Conservation (phyloP, 2,329 filamentous ascomycete species). For the Anthostomella pinea region DNA sequence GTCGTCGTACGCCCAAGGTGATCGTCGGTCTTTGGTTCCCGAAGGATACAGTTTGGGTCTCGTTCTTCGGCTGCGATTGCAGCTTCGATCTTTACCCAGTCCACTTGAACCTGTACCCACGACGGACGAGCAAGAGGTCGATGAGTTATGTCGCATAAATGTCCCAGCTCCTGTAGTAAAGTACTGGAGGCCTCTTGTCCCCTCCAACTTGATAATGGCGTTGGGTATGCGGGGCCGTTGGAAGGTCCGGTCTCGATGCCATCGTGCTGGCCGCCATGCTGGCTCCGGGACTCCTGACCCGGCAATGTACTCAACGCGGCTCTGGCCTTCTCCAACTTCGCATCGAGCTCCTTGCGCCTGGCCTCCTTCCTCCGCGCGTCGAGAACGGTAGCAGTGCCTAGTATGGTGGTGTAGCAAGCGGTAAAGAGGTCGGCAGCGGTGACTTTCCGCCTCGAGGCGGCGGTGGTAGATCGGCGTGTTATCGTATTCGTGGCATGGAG, state of each 20-base stretch:
- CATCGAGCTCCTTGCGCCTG: conserved; percentile 59
- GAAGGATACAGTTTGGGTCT: conserved; percentile 11
- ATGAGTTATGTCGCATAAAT: conserved; percentile 17
- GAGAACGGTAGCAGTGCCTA: conserved; percentile 61
- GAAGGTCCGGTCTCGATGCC: not conserved
- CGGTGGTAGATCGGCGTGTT: conserved; percentile 49
- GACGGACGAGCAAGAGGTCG: conserved; percentile 13
- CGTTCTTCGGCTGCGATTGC: conserved; percentile 24
- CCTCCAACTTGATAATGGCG: not conserved
- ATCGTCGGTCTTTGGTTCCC: conserved; percentile 17
- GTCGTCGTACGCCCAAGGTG: conserved; percentile 17
- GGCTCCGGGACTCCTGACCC: conserved; percentile 24
- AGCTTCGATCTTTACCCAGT: conserved; percentile 28
- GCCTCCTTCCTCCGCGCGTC: conserved; percentile 60
- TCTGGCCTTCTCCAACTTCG: conserved; percentile 54
- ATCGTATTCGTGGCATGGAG: conserved; percentile 47
- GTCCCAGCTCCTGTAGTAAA: conserved; percentile 22
- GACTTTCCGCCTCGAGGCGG: conserved; percentile 47
- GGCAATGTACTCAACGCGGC: conserved; percentile 43
- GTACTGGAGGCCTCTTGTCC: too few relatives aligned
- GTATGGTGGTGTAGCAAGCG: conserved; percentile 64
- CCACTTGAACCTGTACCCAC: conserved; percentile 22
- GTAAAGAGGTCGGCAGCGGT: conserved; percentile 57
- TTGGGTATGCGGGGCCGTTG: too few relatives aligned
- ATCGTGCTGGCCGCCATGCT: conserved; percentile 1